Conservation (phyloP, 768 basidiomycete species). For the Boletus coccyginus region DNA sequence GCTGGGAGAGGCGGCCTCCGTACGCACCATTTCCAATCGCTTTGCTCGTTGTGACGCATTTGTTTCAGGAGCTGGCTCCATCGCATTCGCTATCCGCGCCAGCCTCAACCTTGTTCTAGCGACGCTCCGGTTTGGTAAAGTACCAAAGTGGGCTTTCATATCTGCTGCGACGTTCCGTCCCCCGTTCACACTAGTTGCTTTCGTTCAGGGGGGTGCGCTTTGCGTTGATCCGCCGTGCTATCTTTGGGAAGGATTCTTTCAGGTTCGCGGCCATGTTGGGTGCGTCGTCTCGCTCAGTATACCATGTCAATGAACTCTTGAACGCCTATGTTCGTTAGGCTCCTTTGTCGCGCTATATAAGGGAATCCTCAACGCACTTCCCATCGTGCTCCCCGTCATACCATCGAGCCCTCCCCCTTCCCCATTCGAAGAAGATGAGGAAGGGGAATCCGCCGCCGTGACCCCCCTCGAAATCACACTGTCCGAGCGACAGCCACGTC, state of each 20-base stretch:
- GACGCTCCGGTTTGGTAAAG: slow-evolving; percentile 65
- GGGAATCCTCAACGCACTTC: slow-evolving; percentile 72
- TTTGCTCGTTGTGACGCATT: background rate
- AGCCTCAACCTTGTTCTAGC: slow-evolving; percentile 79
- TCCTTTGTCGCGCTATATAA: slow-evolving; percentile 80
- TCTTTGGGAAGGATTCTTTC: slow-evolving; percentile 81
- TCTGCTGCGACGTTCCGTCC: background rate
- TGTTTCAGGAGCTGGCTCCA: slow-evolving; percentile 65
- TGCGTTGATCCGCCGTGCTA: slow-evolving; percentile 69
- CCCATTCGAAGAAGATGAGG: slow-evolving; percentile 33
- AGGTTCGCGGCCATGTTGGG: slow-evolving; percentile 90
- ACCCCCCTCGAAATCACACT: slow-evolving; percentile 16
- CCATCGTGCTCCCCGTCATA: slow-evolving; percentile 58
- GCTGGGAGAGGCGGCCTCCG: slow-evolving; percentile 68
- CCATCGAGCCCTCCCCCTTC: slow-evolving; percentile 18
- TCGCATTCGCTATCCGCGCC: slow-evolving; percentile 81
- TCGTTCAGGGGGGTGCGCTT: slow-evolving; percentile 58
- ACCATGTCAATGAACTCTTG: background rate
- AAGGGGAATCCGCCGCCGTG: slow-evolving; percentile 11
- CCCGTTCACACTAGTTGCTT: background rate
- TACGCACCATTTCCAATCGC: slow-evolving; percentile 38
- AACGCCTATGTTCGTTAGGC: slow-evolving; percentile 38
- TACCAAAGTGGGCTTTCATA: slow-evolving; percentile 53
- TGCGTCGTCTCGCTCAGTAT: slow-evolving; percentile 20
- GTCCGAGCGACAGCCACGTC: slow-evolving; percentile 42